These are phyloP conservation scores for Dendrocalamus latiflorus DNA, from an alignment of 202 grass and related monocot species.

Conservation along the genomic window DNA sequence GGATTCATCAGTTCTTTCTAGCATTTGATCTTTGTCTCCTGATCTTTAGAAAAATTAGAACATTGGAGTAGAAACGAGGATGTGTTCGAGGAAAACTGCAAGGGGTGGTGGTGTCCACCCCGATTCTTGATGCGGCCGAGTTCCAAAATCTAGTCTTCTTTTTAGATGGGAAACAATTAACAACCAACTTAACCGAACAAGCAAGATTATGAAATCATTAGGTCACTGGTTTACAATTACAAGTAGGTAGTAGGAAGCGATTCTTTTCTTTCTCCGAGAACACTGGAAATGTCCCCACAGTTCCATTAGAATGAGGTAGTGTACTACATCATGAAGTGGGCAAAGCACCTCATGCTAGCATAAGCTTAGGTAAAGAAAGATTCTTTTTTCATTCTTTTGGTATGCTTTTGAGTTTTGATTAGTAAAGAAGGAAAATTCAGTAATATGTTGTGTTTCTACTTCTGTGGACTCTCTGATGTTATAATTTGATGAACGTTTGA, in stretches of 20 bases:
- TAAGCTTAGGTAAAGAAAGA: neutral
- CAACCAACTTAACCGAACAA: neutral
- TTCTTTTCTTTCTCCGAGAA: neutral
- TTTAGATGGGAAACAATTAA: neutral
- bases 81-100: neutral
- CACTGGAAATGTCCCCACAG: constrained; percentile 21
- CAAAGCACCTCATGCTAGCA: neutral
- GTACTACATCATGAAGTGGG: neutral
- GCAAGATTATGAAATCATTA: neutral
- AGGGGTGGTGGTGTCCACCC: neutral
- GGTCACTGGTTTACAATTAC: constrained; percentile 4
- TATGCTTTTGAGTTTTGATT: neutral
- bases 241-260: neutral
- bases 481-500: neutral
- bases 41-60: neutral
- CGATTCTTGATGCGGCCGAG: neutral
- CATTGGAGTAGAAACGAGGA: neutral
- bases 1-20: neutral
- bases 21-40: neutral
- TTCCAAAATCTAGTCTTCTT: neutral
- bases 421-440: neutral
- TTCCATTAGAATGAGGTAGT: neutral
- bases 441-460: neutral
- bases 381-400: neutral
- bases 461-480: neutral